Conservation (phyloP, 495 filamentous ascomycete genomes). For the Penicillium bialowiezense region DNA sequence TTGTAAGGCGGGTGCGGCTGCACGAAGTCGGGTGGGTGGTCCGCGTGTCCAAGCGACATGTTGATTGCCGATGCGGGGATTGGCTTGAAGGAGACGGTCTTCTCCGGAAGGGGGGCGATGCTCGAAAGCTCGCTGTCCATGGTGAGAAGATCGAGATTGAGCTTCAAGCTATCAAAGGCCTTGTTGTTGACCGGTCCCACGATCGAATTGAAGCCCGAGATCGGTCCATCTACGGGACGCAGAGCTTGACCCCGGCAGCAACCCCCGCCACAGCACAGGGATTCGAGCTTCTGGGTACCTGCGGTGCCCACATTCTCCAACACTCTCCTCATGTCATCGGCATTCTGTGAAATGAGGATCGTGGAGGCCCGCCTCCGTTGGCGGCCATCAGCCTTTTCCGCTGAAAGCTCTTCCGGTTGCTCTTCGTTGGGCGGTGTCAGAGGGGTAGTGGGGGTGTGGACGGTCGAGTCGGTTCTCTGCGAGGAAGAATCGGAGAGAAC, state of each 20-base stretch:
- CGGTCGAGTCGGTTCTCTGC: constrained; percentile 36
- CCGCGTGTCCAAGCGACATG: constrained; percentile 31
- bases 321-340: constrained; percentile 70
- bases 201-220: constrained; percentile 55
- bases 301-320: constrained; percentile 40
- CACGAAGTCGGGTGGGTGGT: constrained; percentile 82
- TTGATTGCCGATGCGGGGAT: constrained; percentile 36
- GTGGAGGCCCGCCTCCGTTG: constrained; percentile 74
- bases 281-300: constrained; percentile 55
- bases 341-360: constrained; percentile 71
- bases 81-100: constrained; percentile 65
- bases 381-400: constrained; percentile 36
- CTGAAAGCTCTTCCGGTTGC: constrained; percentile 39
- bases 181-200: constrained; percentile 69
- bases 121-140: constrained; percentile 66
- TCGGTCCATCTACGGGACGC: constrained; percentile 39
- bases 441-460: constrained; percentile 46
- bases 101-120: constrained; percentile 65
- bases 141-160: constrained; percentile 73
- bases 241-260: constrained; percentile 74
- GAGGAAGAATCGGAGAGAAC: constrained; percentile 32
- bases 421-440: constrained; percentile 49
- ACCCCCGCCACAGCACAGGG: constrained; percentile 84
- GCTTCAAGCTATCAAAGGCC: constrained; percentile 72
- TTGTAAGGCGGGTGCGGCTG: constrained; percentile 93